Percentiles rank a stretch among this genome's conserved stretches.
phyloP scores from a whole-genome alignment of 495 filamentous ascomycete species.

The Neurospora sublineolata region DNA sequence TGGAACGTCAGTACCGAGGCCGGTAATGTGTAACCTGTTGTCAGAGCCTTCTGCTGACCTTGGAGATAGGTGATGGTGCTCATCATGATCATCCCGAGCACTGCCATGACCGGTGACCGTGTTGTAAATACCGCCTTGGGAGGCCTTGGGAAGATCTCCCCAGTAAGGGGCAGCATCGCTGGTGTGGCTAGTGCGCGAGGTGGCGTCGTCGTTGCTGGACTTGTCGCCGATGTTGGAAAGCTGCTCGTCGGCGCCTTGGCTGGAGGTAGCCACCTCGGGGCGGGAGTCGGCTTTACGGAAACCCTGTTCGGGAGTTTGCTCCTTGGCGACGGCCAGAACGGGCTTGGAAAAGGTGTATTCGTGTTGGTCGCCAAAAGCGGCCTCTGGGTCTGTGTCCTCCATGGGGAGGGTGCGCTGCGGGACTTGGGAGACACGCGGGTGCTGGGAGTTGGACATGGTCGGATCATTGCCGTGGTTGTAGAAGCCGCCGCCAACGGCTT shows the following conservation, averaged over 20 bases:
- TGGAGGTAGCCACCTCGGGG: background rate
- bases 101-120: conserved; percentile 33
- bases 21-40: conserved; percentile 11
- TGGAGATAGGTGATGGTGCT: conserved; percentile 18
- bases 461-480: conserved; percentile 1
- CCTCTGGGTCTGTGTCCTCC: background rate
- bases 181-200: background rate
- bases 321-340: background rate
- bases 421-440: background rate
- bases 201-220: background rate
- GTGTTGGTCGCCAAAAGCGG: background rate
- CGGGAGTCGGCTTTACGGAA: background rate
- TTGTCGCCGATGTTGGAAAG: background rate
- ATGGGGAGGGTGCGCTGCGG: background rate
- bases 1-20: conserved; percentile 8
- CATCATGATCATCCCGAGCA: conserved; percentile 19
- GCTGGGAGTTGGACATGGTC: background rate
- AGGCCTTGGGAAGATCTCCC: conserved; percentile 27
- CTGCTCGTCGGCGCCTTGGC: background rate
- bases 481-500: conserved; percentile 8
- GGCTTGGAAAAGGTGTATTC: background rate
- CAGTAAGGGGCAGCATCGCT: conserved; percentile 21
- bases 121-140: conserved; percentile 27
- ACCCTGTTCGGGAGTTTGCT: background rate
- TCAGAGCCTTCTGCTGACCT: conserved; percentile 7